phyloP scores from a whole-genome alignment of 805 yeast species.

The Yamadazyma laniorum region DNA sequence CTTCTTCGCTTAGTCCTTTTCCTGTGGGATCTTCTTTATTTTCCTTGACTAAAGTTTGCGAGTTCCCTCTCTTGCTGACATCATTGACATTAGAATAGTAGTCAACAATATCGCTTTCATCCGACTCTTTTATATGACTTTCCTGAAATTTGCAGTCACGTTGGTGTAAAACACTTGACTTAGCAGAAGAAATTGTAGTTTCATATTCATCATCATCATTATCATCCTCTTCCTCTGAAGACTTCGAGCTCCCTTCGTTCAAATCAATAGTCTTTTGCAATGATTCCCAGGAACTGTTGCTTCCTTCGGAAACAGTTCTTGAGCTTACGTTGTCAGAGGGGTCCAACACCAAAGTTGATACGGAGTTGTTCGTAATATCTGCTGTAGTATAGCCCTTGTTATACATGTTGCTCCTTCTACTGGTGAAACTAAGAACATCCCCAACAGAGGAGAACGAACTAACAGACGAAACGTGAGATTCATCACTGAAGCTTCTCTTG shows the following conservation, averaged over 20 bases:
- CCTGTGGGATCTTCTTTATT: not conserved
- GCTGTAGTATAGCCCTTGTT: not conserved
- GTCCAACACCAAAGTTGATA: conserved; percentile 2
- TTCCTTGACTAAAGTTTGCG: not conserved
- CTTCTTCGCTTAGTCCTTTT: conserved; percentile 5
- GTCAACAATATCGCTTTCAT: conserved; percentile 13
- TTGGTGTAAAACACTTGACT: not conserved
- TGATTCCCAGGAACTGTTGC: conserved; percentile 26
- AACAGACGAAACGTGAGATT: conserved; percentile 37
- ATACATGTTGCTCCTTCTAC: conserved; percentile 5
- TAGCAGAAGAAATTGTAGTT: conserved; percentile 1
- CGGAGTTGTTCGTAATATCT: conserved; percentile 7
- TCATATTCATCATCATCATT: conserved; percentile 5
- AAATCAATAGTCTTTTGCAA: conserved; percentile 21
- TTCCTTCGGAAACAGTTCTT: conserved; percentile 8
- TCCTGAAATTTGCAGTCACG: not conserved
- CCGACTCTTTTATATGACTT: too few relatives aligned
- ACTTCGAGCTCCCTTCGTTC: conserved; percentile 3
- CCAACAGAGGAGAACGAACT: conserved; percentile 37
- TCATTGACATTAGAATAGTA: conserved; percentile 20
- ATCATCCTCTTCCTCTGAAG: conserved; percentile 4
- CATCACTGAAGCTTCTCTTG: conserved; percentile 36
- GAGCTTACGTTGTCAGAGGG: conserved; percentile 7
- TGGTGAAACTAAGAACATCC: conserved; percentile 23
- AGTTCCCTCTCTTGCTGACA: not conserved